These are phyloP conservation scores for Capronia americana DNA, from an alignment of 2,329 filamentous ascomycete species.

Conservation along the genomic window DNA sequence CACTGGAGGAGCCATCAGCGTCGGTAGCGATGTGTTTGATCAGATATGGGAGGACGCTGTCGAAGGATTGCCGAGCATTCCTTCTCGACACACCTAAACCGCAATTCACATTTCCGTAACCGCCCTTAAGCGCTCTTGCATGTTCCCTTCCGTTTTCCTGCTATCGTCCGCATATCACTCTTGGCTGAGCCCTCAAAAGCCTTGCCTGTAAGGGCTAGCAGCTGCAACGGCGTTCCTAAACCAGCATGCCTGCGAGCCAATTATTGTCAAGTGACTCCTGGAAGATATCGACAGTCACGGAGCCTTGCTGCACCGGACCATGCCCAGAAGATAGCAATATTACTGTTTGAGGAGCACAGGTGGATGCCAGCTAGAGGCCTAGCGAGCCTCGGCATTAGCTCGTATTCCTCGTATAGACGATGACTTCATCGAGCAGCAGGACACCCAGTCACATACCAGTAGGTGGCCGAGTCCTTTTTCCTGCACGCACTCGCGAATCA, in stretches of 20 bases:
- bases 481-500: conserved; percentile 15
- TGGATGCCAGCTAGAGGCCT: neutral
- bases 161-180: too few species aligned
- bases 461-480: neutral
- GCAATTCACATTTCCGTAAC: neutral
- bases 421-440: conserved; percentile 11
- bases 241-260: too few species aligned
- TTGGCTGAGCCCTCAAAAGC: too few species aligned
- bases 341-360: neutral
- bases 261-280: too few species aligned
- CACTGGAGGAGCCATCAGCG: neutral
- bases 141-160: too few species aligned
- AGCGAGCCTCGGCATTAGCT: neutral
- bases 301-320: neutral
- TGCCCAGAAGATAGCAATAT: neutral
- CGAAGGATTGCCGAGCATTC: neutral
- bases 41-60: conserved; percentile 8
- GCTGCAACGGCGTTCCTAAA: too few species aligned
- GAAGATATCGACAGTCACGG: too few species aligned
- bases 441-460: neutral
- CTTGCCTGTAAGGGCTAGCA: too few species aligned
- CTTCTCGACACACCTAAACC: neutral
- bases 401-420: neutral
- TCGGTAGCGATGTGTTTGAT: neutral
- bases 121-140: too few species aligned